Evolutionary conservation across 352 stramenopile genomes (phyloP).

Genomic region (Pythium vanterpoolii): DNA sequence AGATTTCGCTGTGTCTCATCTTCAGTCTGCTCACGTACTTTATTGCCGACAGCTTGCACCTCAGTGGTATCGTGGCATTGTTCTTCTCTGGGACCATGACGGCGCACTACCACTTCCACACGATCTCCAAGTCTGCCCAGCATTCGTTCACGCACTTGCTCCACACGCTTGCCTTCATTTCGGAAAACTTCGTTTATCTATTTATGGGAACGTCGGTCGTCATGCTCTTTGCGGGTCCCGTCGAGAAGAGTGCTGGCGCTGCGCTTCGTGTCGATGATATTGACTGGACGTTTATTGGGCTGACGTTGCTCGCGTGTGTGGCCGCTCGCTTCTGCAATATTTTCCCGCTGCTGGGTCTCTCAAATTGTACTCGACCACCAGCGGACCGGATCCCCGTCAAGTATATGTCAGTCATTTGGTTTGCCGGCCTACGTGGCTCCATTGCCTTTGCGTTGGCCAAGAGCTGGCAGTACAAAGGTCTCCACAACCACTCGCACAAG

Average conservation of each 20-base stretch:
- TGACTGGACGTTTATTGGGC: slow-evolving; percentile 71
- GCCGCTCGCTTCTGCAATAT: slow-evolving; percentile 73
- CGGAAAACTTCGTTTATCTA: slow-evolving; percentile 82
- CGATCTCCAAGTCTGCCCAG: slow-evolving; percentile 74
- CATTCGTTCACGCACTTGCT: slow-evolving; percentile 83
- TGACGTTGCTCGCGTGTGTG: slow-evolving; percentile 74
- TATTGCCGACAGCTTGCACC: slow-evolving; percentile 64
- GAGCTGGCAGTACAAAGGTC: slow-evolving; percentile 78
- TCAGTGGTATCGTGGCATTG: slow-evolving; percentile 92
- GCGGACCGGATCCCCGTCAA: slow-evolving; percentile 62
- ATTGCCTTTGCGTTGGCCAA: slow-evolving; percentile 91
- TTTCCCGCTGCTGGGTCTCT: slow-evolving; percentile 71
- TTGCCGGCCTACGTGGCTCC: slow-evolving; percentile 90
- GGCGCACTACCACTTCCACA: slow-evolving; percentile 86
- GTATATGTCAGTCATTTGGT: slow-evolving; percentile 89
- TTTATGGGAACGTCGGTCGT: slow-evolving; percentile 87
- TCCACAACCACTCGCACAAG: slow-evolving; percentile 61
- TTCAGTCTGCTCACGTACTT: slow-evolving; percentile 87
- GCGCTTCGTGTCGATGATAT: slow-evolving; percentile 74
- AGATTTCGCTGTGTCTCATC: slow-evolving; percentile 85
- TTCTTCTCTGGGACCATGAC: slow-evolving; percentile 92
- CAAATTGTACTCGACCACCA: slow-evolving; percentile 56
- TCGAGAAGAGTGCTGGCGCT: slow-evolving; percentile 50
- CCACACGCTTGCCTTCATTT: slow-evolving; percentile 79
- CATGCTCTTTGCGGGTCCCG: slow-evolving; percentile 75